Percentiles rank a stretch among this genome's conserved stretches.
Conservation (phyloP, 1,284 basidiomycete genomes). For the Cystobasidium sp. region DNA sequence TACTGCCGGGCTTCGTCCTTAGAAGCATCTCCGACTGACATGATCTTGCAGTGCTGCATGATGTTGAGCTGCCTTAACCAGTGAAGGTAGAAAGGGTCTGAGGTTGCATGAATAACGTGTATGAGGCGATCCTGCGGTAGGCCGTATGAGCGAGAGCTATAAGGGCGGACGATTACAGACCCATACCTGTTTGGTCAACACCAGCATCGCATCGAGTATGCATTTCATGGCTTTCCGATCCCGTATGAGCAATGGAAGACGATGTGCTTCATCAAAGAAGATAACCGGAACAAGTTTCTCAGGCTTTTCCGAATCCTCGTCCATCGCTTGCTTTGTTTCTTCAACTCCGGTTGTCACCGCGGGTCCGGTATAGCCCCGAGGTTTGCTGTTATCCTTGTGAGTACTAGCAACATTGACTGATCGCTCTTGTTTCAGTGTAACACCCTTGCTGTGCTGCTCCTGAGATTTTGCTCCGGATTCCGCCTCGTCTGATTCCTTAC, state of each 20-base stretch:
- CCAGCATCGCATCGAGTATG: slow-evolving; percentile 77
- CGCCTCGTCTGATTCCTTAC: slow-evolving; percentile 29
- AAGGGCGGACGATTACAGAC: neutral
- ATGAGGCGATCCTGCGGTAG: slow-evolving; percentile 64
- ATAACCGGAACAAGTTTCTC: slow-evolving; percentile 75
- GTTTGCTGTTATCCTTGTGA: slow-evolving; percentile 5
- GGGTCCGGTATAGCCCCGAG: slow-evolving; percentile 9
- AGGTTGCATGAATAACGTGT: slow-evolving; percentile 80
- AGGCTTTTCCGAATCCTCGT: slow-evolving; percentile 50
- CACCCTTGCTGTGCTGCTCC: neutral
- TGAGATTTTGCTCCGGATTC: slow-evolving; percentile 52
- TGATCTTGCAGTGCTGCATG: slow-evolving; percentile 61
- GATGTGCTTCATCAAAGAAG: slow-evolving; percentile 81
- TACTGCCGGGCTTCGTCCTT: slow-evolving; percentile 69
- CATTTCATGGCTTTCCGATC: slow-evolving; percentile 78
- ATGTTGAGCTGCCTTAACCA: slow-evolving; percentile 50
- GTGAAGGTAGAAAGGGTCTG: slow-evolving; percentile 78
- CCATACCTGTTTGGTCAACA: slow-evolving; percentile 74
- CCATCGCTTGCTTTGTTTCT: neutral
- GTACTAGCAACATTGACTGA: slow-evolving; percentile 27
- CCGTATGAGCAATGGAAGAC: slow-evolving; percentile 66
- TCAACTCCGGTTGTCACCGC: slow-evolving; percentile 2
- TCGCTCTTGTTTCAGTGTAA: slow-evolving; percentile 28
- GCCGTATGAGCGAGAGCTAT: neutral
- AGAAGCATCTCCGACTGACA: slow-evolving; percentile 76